Conservation (phyloP, 176 grass and related monocot species). For the Oryza glumipatula region DNA sequence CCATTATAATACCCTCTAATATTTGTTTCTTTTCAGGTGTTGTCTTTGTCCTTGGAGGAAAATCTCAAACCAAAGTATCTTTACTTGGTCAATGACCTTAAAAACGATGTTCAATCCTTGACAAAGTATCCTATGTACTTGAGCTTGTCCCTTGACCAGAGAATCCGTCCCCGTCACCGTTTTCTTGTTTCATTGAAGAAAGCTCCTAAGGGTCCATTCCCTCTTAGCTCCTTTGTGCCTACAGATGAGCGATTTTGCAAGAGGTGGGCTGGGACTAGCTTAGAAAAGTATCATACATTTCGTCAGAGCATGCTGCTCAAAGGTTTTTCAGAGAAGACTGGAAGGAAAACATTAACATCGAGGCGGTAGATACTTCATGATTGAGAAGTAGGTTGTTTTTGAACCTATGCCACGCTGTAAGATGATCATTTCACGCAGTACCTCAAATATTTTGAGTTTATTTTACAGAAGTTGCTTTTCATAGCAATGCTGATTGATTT, state of each 20-base stretch:
- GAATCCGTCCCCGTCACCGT: conserved; percentile 84
- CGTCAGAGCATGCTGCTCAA: conserved; percentile 66
- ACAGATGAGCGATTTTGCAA: conserved; percentile 89
- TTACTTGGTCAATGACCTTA: conserved; percentile 82
- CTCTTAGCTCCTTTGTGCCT: conserved; percentile 85
- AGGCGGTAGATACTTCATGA: conserved; percentile 34
- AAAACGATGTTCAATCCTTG: conserved; percentile 73
- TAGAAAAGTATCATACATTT: conserved; percentile 87
- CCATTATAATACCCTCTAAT: conserved; percentile 18
- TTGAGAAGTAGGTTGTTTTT: conserved; percentile 26
- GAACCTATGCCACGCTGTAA: conserved; percentile 22
- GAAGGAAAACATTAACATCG: conserved; percentile 57
- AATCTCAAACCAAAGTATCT: conserved; percentile 88
- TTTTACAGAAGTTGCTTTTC: conserved; percentile 11
- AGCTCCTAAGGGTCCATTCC: conserved; percentile 94
- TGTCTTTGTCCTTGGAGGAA: conserved; percentile 88
- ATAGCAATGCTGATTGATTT: conserved; percentile 31
- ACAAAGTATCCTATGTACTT: conserved; percentile 97
- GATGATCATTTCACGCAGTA: conserved; percentile 5
- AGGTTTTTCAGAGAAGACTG: conserved; percentile 61
- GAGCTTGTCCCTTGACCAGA: conserved; percentile 91
- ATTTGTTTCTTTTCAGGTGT: conserved; percentile 63
- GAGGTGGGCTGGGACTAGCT: conserved; percentile 88
- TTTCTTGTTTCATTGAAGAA: conserved; percentile 95
- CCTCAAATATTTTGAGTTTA: background rate